A percentile compares a stretch with the other conserved stretches of the same genome.
These are phyloP conservation scores for Macrophomina phaseolina DNA, from an alignment of 2,329 filamentous ascomycete species.

Conservation along the genomic window DNA sequence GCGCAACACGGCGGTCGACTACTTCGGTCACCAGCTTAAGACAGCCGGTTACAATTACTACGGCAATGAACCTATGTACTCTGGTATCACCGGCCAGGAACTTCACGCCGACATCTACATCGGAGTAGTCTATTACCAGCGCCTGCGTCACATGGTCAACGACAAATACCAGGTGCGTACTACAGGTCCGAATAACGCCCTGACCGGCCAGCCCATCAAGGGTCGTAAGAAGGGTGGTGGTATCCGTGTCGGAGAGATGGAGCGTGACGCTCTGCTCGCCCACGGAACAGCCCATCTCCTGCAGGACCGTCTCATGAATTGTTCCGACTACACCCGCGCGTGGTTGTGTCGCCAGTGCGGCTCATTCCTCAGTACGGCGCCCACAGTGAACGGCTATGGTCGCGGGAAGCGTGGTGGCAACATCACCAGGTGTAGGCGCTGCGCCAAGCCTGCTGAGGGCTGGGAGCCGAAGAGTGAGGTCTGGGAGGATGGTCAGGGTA, in stretches of 20 bases:
- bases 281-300: conserved; percentile 95
- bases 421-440: conserved; percentile 79
- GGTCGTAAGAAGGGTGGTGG: conserved; percentile 94
- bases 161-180: conserved; percentile 99
- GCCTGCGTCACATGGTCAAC: conserved; percentile 98
- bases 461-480: conserved; percentile 67
- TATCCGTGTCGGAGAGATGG: conserved; percentile 99
- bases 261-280: conserved; percentile 90
- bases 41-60: conserved; percentile 98
- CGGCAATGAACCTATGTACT: conserved; percentile 99
- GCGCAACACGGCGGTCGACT: conserved; percentile 87
- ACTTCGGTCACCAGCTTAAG: conserved; percentile 93
- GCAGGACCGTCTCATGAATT: conserved; percentile 95
- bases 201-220: conserved; percentile 96
- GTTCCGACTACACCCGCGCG: conserved; percentile 87
- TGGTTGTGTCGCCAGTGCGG: conserved; percentile 92
- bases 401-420: conserved; percentile 64
- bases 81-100: conserved; percentile 93
- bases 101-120: conserved; percentile 95
- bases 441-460: conserved; percentile 63
- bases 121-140: conserved; percentile 97
- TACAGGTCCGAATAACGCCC: conserved; percentile 86
- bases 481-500: conserved; percentile 91
- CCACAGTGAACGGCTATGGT: conserved; percentile 65
- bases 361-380: conserved; percentile 86